These are phyloP conservation scores for Tolypocladium album DNA, from an alignment of 2,329 filamentous ascomycete species.

Conservation along the genomic window DNA sequence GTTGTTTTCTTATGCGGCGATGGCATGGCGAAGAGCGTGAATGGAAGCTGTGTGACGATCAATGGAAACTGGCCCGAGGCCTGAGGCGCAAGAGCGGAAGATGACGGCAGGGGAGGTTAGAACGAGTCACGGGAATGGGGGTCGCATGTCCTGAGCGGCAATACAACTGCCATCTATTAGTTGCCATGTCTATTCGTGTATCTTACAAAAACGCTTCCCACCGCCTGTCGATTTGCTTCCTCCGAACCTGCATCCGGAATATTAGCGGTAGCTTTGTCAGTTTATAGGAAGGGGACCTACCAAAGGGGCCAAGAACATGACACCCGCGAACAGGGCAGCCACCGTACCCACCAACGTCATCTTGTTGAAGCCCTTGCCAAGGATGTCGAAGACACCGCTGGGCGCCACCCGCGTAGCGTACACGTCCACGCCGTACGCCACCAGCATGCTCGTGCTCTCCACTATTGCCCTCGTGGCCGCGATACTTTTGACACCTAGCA, in stretches of 20 bases:
- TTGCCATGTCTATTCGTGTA: neutral
- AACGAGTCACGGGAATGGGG: neutral
- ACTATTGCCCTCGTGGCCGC: conserved; percentile 68
- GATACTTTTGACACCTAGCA: conserved; percentile 64
- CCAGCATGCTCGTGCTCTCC: conserved; percentile 84
- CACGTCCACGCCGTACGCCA: conserved; percentile 80
- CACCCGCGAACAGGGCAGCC: conserved; percentile 64
- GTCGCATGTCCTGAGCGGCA: neutral
- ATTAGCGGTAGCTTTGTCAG: conserved; percentile 18
- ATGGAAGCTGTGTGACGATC: conserved; percentile 22
- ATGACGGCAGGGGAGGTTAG: neutral
- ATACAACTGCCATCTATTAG: neutral
- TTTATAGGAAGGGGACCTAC: conserved; percentile 42
- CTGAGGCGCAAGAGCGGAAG: neutral
- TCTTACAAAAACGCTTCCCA: conserved; percentile 37
- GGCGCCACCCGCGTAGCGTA: conserved; percentile 83
- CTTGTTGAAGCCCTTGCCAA: conserved; percentile 92
- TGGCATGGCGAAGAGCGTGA: conserved; percentile 18
- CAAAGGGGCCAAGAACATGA: conserved; percentile 71
- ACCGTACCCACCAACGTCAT: conserved; percentile 76
- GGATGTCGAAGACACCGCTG: conserved; percentile 80
- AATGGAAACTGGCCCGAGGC: conserved; percentile 26
- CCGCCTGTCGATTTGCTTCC: conserved; percentile 57
- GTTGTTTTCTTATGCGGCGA: conserved; percentile 19
- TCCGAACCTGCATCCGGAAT: conserved; percentile 32